Base-by-base conservation (phyloP, 495 filamentous ascomycete genomes). In the Cudoniella acicularis region DNA sequence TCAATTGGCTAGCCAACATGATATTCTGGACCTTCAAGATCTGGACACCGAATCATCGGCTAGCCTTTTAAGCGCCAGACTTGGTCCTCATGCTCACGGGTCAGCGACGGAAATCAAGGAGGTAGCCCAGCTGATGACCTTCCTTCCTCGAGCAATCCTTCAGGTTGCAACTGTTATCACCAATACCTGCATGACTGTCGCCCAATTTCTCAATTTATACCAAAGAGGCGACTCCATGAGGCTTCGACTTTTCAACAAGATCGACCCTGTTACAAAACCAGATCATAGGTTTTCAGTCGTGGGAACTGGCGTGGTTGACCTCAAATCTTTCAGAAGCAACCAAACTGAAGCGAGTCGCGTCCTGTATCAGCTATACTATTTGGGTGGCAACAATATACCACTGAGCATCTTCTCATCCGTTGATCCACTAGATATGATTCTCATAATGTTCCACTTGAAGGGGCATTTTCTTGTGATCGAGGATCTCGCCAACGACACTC, bases 391-490 rank as follows among this genome's bases (percentile, higher is more conserved):
- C 2, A 10, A 21, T 13, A 51, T 60, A 43, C 57, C 57, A 2
- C 30, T 10, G 4, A 40, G 22, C 25, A 20, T 60, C 8, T 54
- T 60, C 20, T 36, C 41, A 3, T 17, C 24, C 21, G 21, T 27
- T 22, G 57, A 60, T 54, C 50, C 43, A 8, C 22, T 60, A 16
- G 51, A 60, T 10, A 60, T 54, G 51, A 54, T 60, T 17, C 16
- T 60, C 21, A 54, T 45, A 20, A 30, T 60, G 50, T 21, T 48
- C 13, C 45, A 36, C 20, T 13, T 60, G 10, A 60, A 23, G 18
- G 50, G 24, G 10, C 50, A 60, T 42, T 49, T 60, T 26, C 17
- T 55, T n/a, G n/a, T 60, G 8, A 30, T 21, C 1, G 57, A 60
- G 42, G 57, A 54, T 17, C 6, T 24, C 3, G 6, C 10, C 18